Base-by-base conservation (phyloP, 768 basidiomycete species). In the Strobilomyces echinocephalus region DNA sequence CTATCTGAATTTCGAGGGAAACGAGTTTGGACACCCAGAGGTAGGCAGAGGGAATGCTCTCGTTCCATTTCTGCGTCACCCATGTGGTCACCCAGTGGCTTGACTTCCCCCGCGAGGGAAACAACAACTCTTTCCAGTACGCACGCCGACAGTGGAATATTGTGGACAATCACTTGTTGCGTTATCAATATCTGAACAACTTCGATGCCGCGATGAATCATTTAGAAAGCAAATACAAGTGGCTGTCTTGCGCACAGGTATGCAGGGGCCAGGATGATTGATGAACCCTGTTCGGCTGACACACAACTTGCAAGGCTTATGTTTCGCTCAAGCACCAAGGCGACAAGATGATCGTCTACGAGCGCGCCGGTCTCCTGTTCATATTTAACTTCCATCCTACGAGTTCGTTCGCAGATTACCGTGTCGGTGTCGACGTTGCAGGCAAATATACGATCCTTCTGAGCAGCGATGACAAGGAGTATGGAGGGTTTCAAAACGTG, bases 11-110 rank as follows among this genome's bases (percentile, higher is more conserved):
- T 99, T 99, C 52, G 93, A 95, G 70, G 94, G 92, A 31, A 98
- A 97, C 59, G 95, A 99, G 66, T 99, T 99, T 65, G 95, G 95
- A 40, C 95, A 99, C 69, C 95, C 95, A 11, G 95, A 99, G 76
- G 92, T 87, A 56, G 43, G 75, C 66, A 20, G 44, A 20, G 3
- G 26, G 33, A 43, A 47, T 16, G 24, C 18, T 18, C 43, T 38
- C 4, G 41, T 38, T 14, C 28, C 16, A 1, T 26, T 43, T 26
- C 40, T 41, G 24, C 42, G 31, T 58, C 33, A 20, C 46, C 7
- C 20, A 39, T 24, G 5, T 46, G 36, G 18, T 10, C 41, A n/a
- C 50, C 15, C 46, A 92, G 85, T 99, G 97, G 97, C 91, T 99
- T 63, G 97, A 99, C 72, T 99, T 99, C 74, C 97, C 97, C 39